phyloP scores from a whole-genome alignment of 2,329 filamentous ascomycete genomes.

The Colletotrichum viniferum region DNA sequence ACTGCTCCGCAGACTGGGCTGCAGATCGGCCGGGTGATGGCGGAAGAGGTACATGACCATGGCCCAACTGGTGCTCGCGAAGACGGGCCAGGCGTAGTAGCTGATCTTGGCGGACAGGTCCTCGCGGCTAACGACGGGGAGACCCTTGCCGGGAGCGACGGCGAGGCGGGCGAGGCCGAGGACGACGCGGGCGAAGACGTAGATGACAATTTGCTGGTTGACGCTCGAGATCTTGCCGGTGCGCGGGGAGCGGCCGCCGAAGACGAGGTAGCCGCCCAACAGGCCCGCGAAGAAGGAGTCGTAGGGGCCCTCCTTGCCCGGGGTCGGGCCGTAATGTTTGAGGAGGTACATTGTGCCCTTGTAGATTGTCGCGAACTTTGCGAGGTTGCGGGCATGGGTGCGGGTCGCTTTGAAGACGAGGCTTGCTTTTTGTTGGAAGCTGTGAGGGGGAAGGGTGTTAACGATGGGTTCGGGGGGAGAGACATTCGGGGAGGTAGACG shows the following conservation, averaged over 20 bases:
- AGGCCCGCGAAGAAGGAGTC: slow-evolving; percentile 89
- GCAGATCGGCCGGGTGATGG: slow-evolving; percentile 88
- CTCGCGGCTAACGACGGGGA: slow-evolving; percentile 56
- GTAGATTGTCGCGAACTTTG: slow-evolving; percentile 89
- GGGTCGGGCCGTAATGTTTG: slow-evolving; percentile 62
- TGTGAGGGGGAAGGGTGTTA: slow-evolving; percentile 31
- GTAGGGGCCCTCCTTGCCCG: slow-evolving; percentile 71
- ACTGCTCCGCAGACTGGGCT: slow-evolving; percentile 88
- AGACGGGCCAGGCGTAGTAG: slow-evolving; percentile 86
- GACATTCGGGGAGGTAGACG: slow-evolving; percentile 34
- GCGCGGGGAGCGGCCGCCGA: slow-evolving; percentile 71
- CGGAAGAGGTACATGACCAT: slow-evolving; percentile 95
- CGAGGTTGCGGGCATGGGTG: slow-evolving; percentile 90
- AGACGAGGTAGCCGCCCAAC: slow-evolving; percentile 90
- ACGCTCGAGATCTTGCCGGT: slow-evolving; percentile 76
- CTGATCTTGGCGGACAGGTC: slow-evolving; percentile 51
- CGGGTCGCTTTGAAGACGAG: slow-evolving; percentile 86
- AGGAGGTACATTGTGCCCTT: slow-evolving; percentile 81
- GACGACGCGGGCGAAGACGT: slow-evolving; percentile 91
- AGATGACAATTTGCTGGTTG: slow-evolving; percentile 97
- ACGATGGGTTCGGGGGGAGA: neutral
- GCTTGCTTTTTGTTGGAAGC: slow-evolving; percentile 74
- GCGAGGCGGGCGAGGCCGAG: slow-evolving; percentile 84
- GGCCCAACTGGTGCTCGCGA: slow-evolving; percentile 90
- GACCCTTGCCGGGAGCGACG: slow-evolving; percentile 65